Evolutionary conservation across 1,284 basidiomycete species (phyloP).

Genomic region (Cerioporus squamosus): DNA sequence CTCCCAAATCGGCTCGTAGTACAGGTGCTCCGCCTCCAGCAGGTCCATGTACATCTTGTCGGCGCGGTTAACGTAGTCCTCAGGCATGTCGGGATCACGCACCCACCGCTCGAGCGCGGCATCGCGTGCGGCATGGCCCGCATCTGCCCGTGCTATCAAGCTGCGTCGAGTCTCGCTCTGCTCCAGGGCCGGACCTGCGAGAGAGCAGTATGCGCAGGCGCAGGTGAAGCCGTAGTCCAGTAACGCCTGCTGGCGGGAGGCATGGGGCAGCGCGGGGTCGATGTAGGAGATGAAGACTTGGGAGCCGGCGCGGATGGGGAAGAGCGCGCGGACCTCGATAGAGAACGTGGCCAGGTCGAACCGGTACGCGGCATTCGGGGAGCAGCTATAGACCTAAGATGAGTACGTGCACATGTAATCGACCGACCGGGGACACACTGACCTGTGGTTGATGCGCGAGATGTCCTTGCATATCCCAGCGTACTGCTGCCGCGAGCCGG

Average conservation of each 20-base stretch:
- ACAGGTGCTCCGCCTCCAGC: slow-evolving; percentile 17
- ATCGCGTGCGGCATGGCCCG: slow-evolving; percentile 4
- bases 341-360: slow-evolving; percentile 21
- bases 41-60: slow-evolving; percentile 16
- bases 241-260: slow-evolving; percentile 12
- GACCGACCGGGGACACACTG: neutral
- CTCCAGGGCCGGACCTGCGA: slow-evolving; percentile 4
- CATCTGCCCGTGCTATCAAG: slow-evolving; percentile 17
- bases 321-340: slow-evolving; percentile 20
- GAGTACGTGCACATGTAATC: neutral
- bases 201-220: slow-evolving; percentile 20
- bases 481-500: slow-evolving; percentile 8
- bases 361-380: slow-evolving; percentile 20
- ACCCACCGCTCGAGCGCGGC: slow-evolving; percentile 18
- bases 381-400: slow-evolving; percentile 16
- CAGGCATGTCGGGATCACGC: neutral
- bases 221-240: slow-evolving; percentile 23
- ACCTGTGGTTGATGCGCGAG: slow-evolving; percentile 31
- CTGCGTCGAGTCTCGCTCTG: slow-evolving; percentile 21
- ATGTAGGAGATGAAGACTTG: slow-evolving; percentile 24
- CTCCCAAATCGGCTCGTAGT: slow-evolving; percentile 20
- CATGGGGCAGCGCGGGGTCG: slow-evolving; percentile 14
- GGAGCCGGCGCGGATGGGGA: slow-evolving; percentile 16
- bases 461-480: slow-evolving; percentile 20
- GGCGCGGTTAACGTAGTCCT: slow-evolving; percentile 6